Percentiles rank a stretch among this genome's conserved stretches.
Conservation (phyloP, 306 rosid species). For the Dryas alaskensis region DNA sequence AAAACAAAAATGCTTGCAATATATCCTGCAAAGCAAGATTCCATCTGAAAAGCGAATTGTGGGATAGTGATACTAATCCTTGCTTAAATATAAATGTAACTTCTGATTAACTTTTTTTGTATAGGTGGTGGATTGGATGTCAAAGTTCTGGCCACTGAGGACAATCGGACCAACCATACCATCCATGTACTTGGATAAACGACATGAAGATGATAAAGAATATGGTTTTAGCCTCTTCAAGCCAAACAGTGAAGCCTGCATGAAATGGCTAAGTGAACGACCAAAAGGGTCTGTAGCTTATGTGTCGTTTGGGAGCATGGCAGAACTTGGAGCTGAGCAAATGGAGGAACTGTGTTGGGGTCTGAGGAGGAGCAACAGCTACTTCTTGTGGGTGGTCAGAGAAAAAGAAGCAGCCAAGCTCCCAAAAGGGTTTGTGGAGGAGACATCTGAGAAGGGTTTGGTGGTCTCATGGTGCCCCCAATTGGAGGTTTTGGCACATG, state of each 20-base stretch:
- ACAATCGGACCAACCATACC: slow-evolving; percentile 45
- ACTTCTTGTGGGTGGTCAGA: slow-evolving; percentile 34
- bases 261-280: slow-evolving; percentile 33
- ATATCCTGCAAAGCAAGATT: too few relatives aligned
- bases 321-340: slow-evolving; percentile 17
- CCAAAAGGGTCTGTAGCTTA: slow-evolving; percentile 31
- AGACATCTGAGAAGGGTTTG: slow-evolving; percentile 3
- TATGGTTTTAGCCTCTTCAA: slow-evolving; percentile 29
- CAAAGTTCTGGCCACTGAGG: slow-evolving; percentile 35
- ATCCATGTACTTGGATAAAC: slow-evolving; percentile 36
- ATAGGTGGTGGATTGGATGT: slow-evolving; percentile 31
- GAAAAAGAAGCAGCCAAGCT: slow-evolving; percentile 20
- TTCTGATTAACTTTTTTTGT: not conserved
- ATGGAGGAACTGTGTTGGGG: slow-evolving; percentile 26
- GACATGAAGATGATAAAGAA: slow-evolving; percentile 30
- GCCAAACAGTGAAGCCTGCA: slow-evolving; percentile 25
- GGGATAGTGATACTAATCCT: not conserved
- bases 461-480: slow-evolving; percentile 9
- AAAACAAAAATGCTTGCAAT: too few relatives aligned
- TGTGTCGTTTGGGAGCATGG: slow-evolving; percentile 34
- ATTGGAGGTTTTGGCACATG: slow-evolving; percentile 6
- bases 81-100: not conserved
- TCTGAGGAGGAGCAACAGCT: not conserved
- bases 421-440: slow-evolving; percentile 23
- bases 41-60: too few relatives aligned